These are phyloP conservation scores for Beauveria australis DNA, from an alignment of 2,329 filamentous ascomycete genomes.

Conservation along the genomic window DNA sequence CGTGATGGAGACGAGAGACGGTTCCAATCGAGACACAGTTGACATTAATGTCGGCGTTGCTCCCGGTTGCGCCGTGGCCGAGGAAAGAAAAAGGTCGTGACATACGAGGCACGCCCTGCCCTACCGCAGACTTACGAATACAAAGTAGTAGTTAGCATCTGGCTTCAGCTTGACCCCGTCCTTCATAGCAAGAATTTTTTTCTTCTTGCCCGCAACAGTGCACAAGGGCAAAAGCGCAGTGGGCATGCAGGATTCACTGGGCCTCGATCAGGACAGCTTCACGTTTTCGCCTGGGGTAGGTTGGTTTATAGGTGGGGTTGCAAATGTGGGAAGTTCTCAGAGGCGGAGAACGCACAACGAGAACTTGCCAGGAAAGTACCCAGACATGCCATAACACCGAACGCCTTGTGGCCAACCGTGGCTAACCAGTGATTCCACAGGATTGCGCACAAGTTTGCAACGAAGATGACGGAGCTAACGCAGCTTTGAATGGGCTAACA, in stretches of 20 bases:
- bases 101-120: background rate
- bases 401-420: no score
- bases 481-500: no score
- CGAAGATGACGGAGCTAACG: no score
- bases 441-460: no score
- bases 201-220: no score
- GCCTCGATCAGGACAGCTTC: background rate
- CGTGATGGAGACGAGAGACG: background rate
- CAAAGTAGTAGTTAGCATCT: no score
- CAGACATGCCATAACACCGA: no score
- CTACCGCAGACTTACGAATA: background rate
- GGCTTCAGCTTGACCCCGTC: no score
- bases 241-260: background rate
- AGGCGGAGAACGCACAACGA: background rate
- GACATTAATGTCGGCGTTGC: background rate
- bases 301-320: background rate
- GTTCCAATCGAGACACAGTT: background rate
- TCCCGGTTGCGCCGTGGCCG: background rate
- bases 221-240: no score
- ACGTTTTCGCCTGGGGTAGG: background rate
- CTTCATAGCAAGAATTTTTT: no score
- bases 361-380: background rate
- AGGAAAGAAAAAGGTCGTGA: background rate
- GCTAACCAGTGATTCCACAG: no score
- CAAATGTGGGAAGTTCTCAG: background rate